Evolutionary conservation across 2,329 filamentous ascomycete genomes (phyloP).

Genomic region (Purpureocillium lavendulum): DNA sequence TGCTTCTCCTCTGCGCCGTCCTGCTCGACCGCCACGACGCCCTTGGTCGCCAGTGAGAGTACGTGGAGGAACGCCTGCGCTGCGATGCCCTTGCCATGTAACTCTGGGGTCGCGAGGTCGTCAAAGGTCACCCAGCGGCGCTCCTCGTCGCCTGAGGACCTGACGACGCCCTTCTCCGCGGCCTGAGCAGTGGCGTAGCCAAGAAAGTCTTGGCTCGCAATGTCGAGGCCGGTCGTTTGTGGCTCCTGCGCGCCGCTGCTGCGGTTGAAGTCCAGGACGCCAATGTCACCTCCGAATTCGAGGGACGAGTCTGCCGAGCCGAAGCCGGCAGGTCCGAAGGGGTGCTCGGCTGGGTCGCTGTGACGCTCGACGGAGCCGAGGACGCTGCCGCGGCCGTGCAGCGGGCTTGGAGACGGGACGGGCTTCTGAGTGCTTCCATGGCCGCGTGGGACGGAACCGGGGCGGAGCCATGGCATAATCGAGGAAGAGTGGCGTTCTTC

Average conservation of each 20-base stretch:
- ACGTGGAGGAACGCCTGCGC: conserved; percentile 72
- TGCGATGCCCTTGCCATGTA: conserved; percentile 51
- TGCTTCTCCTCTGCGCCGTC: conserved; percentile 24
- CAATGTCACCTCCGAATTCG: conserved; percentile 12
- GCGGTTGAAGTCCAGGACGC: conserved; percentile 9
- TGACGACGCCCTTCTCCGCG: conserved; percentile 20
- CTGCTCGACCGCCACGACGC: conserved; percentile 55
- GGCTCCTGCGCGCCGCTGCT: conserved; percentile 20
- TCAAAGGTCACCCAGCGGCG: conserved; percentile 56
- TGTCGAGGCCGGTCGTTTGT: conserved; percentile 30
- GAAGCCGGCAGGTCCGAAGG: conserved; percentile 24
- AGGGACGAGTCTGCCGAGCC: conserved; percentile 23
- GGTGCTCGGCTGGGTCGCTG: conserved; percentile 31
- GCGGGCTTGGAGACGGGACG: conserved; percentile 24
- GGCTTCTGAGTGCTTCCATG: conserved; percentile 27
- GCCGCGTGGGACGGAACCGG: conserved; percentile 36
- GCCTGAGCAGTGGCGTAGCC: conserved; percentile 29
- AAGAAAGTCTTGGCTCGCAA: conserved; percentile 37
- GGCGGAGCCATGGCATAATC: conserved; percentile 44
- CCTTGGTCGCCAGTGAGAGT: conserved; percentile 61
- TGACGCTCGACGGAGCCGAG: conserved; percentile 35
- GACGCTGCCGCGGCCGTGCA: conserved; percentile 26
- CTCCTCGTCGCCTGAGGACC: conserved; percentile 20
- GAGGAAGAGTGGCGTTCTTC: conserved; percentile 55
- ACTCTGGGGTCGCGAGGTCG: conserved; percentile 52